Conservation (phyloP, 2,329 filamentous ascomycete species). For the Talaromyces sp. region DNA sequence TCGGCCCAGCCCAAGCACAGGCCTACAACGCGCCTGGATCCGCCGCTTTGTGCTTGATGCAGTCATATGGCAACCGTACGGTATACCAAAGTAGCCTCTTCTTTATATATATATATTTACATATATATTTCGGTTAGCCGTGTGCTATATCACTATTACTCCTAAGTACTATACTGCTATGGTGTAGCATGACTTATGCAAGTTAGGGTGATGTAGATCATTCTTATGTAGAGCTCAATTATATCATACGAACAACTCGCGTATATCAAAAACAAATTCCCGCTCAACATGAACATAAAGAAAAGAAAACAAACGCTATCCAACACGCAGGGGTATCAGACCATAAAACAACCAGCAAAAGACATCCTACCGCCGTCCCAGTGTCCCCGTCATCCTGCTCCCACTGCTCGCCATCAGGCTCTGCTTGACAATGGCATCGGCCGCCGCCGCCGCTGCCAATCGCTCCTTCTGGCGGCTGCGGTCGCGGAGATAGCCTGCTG, state of each 20-base stretch:
- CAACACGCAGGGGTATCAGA: conserved; percentile 8
- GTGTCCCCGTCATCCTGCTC: conserved; percentile 46
- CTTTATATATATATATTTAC: not conserved
- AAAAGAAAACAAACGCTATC: not conserved
- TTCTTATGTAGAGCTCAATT: not conserved
- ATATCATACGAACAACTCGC: not conserved
- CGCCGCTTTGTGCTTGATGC: too few relatives aligned
- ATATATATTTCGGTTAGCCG: not conserved
- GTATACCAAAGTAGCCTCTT: not conserved
- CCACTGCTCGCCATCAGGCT: conserved; percentile 63
- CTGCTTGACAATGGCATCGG: conserved; percentile 90
- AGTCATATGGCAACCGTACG: too few relatives aligned
- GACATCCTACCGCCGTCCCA: conserved; percentile 18
- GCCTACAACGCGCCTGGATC: too few relatives aligned
- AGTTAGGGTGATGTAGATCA: not conserved
- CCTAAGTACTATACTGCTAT: too few relatives aligned
- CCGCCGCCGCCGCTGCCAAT: conserved; percentile 81
- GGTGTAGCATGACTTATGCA: not conserved
- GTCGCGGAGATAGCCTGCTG: conserved; percentile 79
- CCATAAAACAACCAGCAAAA: not conserved
- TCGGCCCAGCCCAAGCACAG: too few relatives aligned
- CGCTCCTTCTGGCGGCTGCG: conserved; percentile 90
- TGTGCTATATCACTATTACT: not conserved
- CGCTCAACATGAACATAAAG: not conserved
- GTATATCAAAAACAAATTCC: not conserved